Base-by-base conservation (phyloP, 208 protist species). In the Naegleria lovaniensis region DNA sequence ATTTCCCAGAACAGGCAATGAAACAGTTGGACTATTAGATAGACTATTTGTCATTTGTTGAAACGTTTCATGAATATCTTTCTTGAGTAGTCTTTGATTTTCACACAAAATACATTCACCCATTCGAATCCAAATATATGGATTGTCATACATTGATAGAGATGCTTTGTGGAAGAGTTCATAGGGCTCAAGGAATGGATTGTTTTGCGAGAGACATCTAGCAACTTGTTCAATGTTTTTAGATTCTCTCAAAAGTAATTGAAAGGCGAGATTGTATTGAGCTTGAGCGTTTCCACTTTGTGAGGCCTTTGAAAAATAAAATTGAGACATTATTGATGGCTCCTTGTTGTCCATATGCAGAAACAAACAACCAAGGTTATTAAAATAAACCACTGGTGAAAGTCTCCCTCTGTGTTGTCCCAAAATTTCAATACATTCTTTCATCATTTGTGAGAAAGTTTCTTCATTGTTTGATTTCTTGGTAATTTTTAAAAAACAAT, bases 91-190 rank as follows among this genome's bases (percentile, higher is more conserved):
- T 67, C 55, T 67, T 19, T 84, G 76, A 84, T 40, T 41, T 41
- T 84, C 29, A 84, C 33, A 33, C 15, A 84, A 41, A 15, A 33
- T 41, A 84, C 76, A 84, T 40, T 84, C 76, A 39, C 33, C 76
- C 29, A 84, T 84, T 40, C 76, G 11, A 33, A 84, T 40, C 76
- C 76, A 84, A 38, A 84, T 3, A 41, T 41, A 84, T 38, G 76
- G 76, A 84, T 84, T 84, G 29, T 84, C 38, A 84, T 84, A 84
- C 76, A 84, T 84, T 84, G 38, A 15, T 41, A 84, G 33, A 16
- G 76, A 84, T 19, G 76, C 76, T 40, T 84, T 40, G 29, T 41
- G 33, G 15, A 84, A 40, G 0, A 41, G 29, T 16, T 84, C 38
- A 84, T 41, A 84, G 33, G 22, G 11, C 5, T 0, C 76, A 67